phyloP scores from a whole-genome alignment of 2,329 filamentous ascomycete species.

The Fusarium kyushuense region DNA sequence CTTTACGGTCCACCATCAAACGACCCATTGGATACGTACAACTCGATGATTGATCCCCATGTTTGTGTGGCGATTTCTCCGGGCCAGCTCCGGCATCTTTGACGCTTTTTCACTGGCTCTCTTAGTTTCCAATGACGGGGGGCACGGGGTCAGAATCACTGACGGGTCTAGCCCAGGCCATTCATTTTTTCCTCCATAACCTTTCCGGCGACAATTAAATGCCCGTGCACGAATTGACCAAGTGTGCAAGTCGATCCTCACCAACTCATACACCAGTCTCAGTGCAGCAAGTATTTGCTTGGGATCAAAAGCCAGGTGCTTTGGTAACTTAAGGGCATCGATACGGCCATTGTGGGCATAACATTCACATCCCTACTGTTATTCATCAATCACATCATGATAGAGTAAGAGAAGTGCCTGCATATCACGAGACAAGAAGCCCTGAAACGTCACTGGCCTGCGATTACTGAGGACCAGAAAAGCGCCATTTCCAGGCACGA shows the following conservation, averaged over 20 bases:
- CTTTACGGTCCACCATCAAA: neutral
- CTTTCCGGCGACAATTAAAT: too few species aligned
- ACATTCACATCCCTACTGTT: neutral
- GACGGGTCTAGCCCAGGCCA: constrained; percentile 42
- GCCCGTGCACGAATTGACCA: too few species aligned
- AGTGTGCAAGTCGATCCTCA: neutral
- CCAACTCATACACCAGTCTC: neutral
- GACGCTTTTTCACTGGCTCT: constrained; percentile 28
- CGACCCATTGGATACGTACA: constrained; percentile 11
- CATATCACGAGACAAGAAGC: neutral
- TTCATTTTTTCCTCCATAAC: too few species aligned
- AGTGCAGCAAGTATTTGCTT: neutral
- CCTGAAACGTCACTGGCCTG: constrained; percentile 5
- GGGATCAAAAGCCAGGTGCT: neutral
- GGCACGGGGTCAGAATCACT: constrained; percentile 37
- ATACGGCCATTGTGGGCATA: neutral
- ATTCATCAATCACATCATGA: constrained; percentile 7
- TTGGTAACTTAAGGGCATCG: neutral
- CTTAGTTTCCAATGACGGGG: constrained; percentile 12
- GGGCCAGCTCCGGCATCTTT: constrained; percentile 29
- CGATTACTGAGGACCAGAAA: constrained; percentile 8
- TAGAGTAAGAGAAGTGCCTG: neutral
- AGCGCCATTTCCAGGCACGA: constrained; percentile 7
- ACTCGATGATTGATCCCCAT: constrained; percentile 5
- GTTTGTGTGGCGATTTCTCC: constrained; percentile 30